Evolutionary conservation across 768 basidiomycete genomes (phyloP), one percentile per base, ranked within the genome.

Genomic region (Lactarius vividus): DNA sequence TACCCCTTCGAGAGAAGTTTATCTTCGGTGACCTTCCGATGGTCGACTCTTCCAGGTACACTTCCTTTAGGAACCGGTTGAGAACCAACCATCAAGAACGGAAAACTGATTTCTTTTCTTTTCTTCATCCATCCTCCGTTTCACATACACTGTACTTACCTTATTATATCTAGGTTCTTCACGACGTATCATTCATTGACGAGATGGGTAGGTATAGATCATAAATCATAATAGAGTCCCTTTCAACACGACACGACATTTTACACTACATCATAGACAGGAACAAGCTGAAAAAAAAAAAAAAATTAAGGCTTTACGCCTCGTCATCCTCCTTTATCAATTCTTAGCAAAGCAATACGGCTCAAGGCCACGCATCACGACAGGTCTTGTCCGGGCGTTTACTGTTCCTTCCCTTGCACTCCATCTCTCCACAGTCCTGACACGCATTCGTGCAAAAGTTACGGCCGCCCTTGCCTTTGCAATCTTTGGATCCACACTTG

Each of bases 381-480:
- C 91, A 92, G 64, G 80, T 82, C 75, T 89, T 88, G 72, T 91
- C 90, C 7, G 91, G 91, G 56, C 88, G 78, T 73, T 90, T 81
- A 72, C 87, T 89, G 72, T 90, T 92, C 75, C 91, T 79, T 29
- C 91, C 91, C 71, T 82, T 86, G 72, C 91, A 93, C 18, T 89
- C 87, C 69, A 88, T 70, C 78, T 88, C 88, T n/a, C 89, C 88
- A 73, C 91, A 93, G 75, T 93, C 91, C 77, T 90, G 88, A 69
- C 91, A 92, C 49, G 84, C 78, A 73, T 86, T 91, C 70, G 78
- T 79, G 73, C 91, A 93, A 73, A 90, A 91, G 53, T 79, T 78
- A 44, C 89, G 79, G 4, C 91, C 91, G 3, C 91, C 91, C 70
- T 92, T 92, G 57, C 91, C 91, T 73, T 92, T 92, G 74, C 91